A percentile compares a stretch with the other conserved stretches of the same genome.
phyloP scores from a whole-genome alignment of 768 basidiomycete genomes.

The Rickenella mellea region DNA sequence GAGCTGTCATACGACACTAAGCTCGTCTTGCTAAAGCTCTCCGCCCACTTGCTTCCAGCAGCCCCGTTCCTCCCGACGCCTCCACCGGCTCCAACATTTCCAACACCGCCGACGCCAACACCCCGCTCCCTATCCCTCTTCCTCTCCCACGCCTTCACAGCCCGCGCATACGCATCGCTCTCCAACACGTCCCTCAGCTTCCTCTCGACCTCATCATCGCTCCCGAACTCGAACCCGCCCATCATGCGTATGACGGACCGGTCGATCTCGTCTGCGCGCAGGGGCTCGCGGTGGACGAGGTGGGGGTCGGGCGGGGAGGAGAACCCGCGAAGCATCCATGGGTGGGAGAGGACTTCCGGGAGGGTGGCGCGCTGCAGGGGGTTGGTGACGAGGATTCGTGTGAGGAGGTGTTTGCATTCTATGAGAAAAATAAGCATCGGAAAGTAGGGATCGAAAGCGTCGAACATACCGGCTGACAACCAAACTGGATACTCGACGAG shows the following conservation, averaged over 20 bases:
- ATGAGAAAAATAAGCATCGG: constrained; percentile 7
- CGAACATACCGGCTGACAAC: constrained; percentile 75
- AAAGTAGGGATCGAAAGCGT: neutral
- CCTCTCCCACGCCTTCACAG: constrained; percentile 73
- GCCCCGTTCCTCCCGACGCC: constrained; percentile 27
- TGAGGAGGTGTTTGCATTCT: constrained; percentile 94
- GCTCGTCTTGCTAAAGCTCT: constrained; percentile 56
- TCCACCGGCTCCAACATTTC: constrained; percentile 13
- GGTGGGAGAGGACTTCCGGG: constrained; percentile 75
- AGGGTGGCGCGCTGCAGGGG: constrained; percentile 79
- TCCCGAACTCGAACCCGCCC: constrained; percentile 95
- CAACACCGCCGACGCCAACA: constrained; percentile 4
- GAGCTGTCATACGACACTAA: constrained; percentile 49
- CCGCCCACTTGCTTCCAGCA: constrained; percentile 38
- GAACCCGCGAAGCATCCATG: constrained; percentile 91
- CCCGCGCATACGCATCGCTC: constrained; percentile 65
- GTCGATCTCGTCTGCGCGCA: constrained; percentile 84
- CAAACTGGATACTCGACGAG: constrained; percentile 96
- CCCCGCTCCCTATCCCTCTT: constrained; percentile 34
- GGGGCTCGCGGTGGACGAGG: constrained; percentile 81
- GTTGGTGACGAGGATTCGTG: constrained; percentile 93
- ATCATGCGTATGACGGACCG: constrained; percentile 78
- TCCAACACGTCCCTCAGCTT: constrained; percentile 64
- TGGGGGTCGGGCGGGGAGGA: constrained; percentile 72
- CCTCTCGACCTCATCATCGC: constrained; percentile 75